Conservation (phyloP, 164 flowering plant species). For the Chloranthus sessilifolius region DNA sequence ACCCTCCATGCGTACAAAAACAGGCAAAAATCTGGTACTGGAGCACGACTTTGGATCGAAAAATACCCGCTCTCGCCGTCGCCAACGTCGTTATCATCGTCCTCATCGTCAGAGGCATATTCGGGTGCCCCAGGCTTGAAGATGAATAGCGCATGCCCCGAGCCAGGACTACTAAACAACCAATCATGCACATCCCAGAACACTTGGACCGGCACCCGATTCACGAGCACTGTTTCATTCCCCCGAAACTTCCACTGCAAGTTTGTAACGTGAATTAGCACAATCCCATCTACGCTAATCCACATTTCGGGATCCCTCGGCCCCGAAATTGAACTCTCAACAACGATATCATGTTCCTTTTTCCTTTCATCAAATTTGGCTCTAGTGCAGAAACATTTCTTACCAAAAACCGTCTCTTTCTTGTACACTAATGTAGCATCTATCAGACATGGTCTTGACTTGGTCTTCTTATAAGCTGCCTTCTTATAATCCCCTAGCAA, state of each 20-base stretch:
- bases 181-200: constrained; percentile 80
- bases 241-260: constrained; percentile 76
- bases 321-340: constrained; percentile 61
- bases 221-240: constrained; percentile 41
- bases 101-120: constrained; percentile 5
- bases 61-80: constrained; percentile 13
- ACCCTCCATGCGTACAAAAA: constrained; percentile 65
- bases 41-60: constrained; percentile 8
- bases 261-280: constrained; percentile 39
- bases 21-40: constrained; percentile 33
- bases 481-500: constrained; percentile 75
- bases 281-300: constrained; percentile 61
- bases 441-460: constrained; percentile 59
- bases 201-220: constrained; percentile 41
- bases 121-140: constrained; percentile 41
- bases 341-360: constrained; percentile 64
- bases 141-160: constrained; percentile 49
- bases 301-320: constrained; percentile 68
- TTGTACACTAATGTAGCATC: constrained; percentile 55
- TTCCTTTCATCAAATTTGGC: constrained; percentile 58
- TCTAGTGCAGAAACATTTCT: constrained; percentile 67
- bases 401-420: constrained; percentile 67
- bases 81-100: background rate
- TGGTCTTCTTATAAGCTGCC: constrained; percentile 74
- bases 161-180: constrained; percentile 40